A percentile compares a stretch with the other conserved stretches of the same genome.
phyloP scores from a whole-genome alignment of 1,139 yeast species.

The Spencermartinsiella ligniputridi region DNA sequence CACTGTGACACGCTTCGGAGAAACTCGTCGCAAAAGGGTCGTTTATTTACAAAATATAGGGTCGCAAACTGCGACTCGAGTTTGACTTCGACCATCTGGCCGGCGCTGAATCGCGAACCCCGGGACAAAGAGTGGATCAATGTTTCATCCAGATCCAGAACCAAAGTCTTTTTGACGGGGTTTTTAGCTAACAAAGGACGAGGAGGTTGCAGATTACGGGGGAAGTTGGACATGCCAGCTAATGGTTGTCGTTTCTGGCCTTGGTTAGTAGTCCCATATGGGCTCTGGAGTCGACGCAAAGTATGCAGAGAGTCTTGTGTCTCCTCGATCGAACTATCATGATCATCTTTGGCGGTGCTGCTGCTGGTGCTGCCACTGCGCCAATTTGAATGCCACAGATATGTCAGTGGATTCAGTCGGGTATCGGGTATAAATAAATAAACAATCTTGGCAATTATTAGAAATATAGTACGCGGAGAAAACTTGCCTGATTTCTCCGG shows the following conservation, averaged over 20 bases:
- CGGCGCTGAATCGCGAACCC: slow-evolving; percentile 50
- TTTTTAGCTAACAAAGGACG: slow-evolving; percentile 33
- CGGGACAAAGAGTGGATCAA: slow-evolving; percentile 84
- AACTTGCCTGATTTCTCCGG: background rate
- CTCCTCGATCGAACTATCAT: background rate
- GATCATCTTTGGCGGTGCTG: background rate
- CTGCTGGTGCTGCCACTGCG: background rate
- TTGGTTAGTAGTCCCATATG: slow-evolving; percentile 2
- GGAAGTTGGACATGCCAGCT: background rate
- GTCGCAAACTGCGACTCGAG: slow-evolving; percentile 60
- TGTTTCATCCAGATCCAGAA: slow-evolving; percentile 90
- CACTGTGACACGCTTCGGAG: slow-evolving; percentile 73
- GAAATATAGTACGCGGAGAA: background rate
- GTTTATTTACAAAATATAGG: slow-evolving; percentile 81
- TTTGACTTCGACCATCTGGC: slow-evolving; percentile 82
- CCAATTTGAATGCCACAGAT: background rate
- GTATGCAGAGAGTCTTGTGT: slow-evolving; percentile 2
- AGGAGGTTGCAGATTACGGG: slow-evolving; percentile 17
- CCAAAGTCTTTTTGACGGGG: slow-evolving; percentile 57
- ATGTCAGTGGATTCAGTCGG: background rate
- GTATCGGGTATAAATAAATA: background rate
- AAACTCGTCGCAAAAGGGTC: slow-evolving; percentile 88
- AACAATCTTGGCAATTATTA: background rate
- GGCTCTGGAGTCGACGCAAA: slow-evolving; percentile 10
- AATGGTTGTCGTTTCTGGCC: background rate